Base-by-base conservation (phyloP, 139 green algal genomes). In the Chlorella sp. region DNA sequence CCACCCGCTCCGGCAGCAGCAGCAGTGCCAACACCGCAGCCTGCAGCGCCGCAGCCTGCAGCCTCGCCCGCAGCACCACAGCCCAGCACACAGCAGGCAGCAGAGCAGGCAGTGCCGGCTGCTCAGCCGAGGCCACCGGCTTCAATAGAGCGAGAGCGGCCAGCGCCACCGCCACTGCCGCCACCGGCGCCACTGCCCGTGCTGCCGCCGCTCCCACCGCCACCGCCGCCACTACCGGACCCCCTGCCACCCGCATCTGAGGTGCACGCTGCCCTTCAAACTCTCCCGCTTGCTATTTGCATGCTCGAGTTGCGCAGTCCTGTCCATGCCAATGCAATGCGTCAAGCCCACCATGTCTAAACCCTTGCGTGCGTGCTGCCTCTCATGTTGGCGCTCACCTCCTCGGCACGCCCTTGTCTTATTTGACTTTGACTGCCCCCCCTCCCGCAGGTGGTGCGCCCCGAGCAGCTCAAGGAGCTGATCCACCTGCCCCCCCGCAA, bases 401-500 rank as follows among this genome's bases (percentile, higher is more conserved):
- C 38, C 11, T 36, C 1, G 40, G 65, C 65, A 62, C 54, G 17
- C 17, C 22, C 1, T 11, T 43, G 11, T 36, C 13, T 14, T 77
- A 7, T 34, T 0, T 20, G 11, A 28, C 19, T 26, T n/a, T n/a
- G n/a, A n/a, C 3, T 36, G 51, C 43, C 3, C 9, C 41, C 64
- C 51, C 36, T 36, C 24, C 3, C 38, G 51, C 58, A 84, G 67
- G 73, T 83, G 64, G 70, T 80, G 34, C 85, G 80, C 65, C 9
- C 41, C 2, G 67, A n/a, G n/a, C 82, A 78, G 24, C 77, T 87
- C 30, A 43, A 28, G 24, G 43, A 73, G 64, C 76, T 87, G 44
- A 44, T 80, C 9, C 24, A 40, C 14, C 70, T 87, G 62, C 84
- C 77, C 6, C 70, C 80, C 11, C 77, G 69, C 69, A 76, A 82